Conservation (phyloP, 495 filamentous ascomycete species). For the Aspergillus conjunctus region DNA sequence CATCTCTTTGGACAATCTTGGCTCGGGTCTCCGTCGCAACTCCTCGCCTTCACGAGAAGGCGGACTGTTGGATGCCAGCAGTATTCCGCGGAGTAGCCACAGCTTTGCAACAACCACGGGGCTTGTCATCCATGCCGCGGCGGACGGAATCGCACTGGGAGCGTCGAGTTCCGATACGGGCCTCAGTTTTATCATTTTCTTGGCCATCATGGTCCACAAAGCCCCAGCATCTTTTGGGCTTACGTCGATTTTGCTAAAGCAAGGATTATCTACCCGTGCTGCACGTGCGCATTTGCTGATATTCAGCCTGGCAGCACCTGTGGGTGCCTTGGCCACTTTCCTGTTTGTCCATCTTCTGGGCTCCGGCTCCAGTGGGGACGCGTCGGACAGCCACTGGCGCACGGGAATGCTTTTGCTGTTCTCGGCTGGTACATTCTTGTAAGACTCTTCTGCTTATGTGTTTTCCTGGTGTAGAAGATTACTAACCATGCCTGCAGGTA, state of each 20-base stretch:
- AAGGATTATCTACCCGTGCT: slow-evolving; percentile 81
- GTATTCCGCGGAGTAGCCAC: slow-evolving; percentile 37
- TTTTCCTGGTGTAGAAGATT: background rate
- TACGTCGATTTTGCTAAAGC: slow-evolving; percentile 83
- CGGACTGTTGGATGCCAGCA: slow-evolving; percentile 39
- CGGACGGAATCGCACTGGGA: slow-evolving; percentile 95
- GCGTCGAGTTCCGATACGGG: slow-evolving; percentile 76
- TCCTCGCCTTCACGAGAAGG: slow-evolving; percentile 51
- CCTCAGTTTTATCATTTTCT: slow-evolving; percentile 84
- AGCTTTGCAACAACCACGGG: slow-evolving; percentile 80
- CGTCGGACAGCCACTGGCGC: slow-evolving; percentile 70
- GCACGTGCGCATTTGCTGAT: slow-evolving; percentile 83
- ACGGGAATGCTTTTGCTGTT: slow-evolving; percentile 92
- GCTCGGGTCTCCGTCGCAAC: slow-evolving; percentile 54
- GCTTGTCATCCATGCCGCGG: slow-evolving; percentile 92
- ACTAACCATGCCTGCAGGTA: slow-evolving; percentile 59
- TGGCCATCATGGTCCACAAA: slow-evolving; percentile 97
- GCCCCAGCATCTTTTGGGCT: slow-evolving; percentile 94
- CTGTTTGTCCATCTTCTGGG: slow-evolving; percentile 73
- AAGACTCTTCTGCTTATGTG: slow-evolving; percentile 37
- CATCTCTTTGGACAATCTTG: slow-evolving; percentile 81
- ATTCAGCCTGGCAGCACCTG: slow-evolving; percentile 88
- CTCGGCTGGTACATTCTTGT: slow-evolving; percentile 94
- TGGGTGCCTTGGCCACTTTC: slow-evolving; percentile 84
- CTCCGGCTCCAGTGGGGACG: slow-evolving; percentile 41